Base-by-base conservation (phyloP, 129 eudicot species). In the Lonicera japonica region DNA sequence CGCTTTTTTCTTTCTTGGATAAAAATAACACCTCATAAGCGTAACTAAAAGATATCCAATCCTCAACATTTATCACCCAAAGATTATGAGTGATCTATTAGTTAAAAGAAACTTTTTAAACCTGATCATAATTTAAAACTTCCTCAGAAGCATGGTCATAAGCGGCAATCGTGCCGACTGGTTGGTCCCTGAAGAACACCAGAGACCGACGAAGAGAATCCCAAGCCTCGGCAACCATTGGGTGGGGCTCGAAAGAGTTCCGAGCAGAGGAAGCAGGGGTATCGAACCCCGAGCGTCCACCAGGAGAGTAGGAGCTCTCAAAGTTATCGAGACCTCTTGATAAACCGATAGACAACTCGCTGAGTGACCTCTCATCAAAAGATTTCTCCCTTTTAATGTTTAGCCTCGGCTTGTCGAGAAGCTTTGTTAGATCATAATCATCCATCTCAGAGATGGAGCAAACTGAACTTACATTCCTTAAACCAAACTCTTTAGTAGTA, bases 221-320 rank as follows among this genome's bases (percentile, higher is more conserved):
- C 98, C 98, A 92, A 13, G 98, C 98, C 68, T 92, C 96, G 10
- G 88, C 96, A 71, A 92, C 78, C 90, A 87, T 85, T 1, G 98
- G 98, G 65, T 92, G 98, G 11, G 98, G 98, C 73, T 92, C 98
- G 63, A 87, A 92, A 67, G 98, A 87, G 72, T 82, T 84, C 34
- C 87, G 77, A 18, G 98, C 57, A 4, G 94, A 92, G 12, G 98
- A 92, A 74, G 83, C 96, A 10, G 98, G 98, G 34, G 96, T 87
- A 64, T 85, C 86, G 0, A 73, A 69, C 23, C 75, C 98, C 11
- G 98, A 87, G 51, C 95, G 80, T 61, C 96, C 84, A 40, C 86
- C 98, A 38, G 98, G 98, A 0, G 98, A 92, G 72, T 91, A 91
- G 8, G 83, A 69, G 52, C 63, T 73, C 19, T 92, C 98, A 66